Evolutionary conservation across 2,329 filamentous ascomycete genomes (phyloP).

Genomic region (Fusarium xyrophilum): DNA sequence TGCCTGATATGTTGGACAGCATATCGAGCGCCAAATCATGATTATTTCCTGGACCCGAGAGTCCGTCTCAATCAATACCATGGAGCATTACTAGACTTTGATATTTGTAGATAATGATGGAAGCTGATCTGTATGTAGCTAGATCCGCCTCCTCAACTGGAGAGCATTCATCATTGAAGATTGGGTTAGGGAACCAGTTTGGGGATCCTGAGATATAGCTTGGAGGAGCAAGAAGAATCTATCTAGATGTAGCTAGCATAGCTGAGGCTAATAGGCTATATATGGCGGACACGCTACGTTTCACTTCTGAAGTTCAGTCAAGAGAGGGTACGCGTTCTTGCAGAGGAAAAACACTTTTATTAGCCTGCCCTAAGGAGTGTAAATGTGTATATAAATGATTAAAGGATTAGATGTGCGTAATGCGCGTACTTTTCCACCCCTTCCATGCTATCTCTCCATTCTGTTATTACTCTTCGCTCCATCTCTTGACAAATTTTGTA

Average conservation of each 20-base stretch:
- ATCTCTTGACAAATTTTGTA: constrained; percentile 8
- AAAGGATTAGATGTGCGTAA: constrained; percentile 5
- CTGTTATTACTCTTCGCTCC: constrained; percentile 11
- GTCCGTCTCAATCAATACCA: too few relatives aligned
- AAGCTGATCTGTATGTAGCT: not conserved
- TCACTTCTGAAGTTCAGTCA: too few relatives aligned
- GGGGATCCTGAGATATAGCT: not conserved
- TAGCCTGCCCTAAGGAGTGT: not conserved
- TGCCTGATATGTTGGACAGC: not conserved
- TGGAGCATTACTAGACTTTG: not conserved
- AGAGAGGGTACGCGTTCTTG: not conserved
- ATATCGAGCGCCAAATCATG: not conserved
- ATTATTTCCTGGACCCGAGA: too few relatives aligned
- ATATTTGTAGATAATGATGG: not conserved
- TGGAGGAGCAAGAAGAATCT: not conserved
- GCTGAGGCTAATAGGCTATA: not conserved
- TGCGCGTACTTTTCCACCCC: constrained; percentile 17
- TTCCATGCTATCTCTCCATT: constrained; percentile 1
- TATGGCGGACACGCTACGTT: not conserved
- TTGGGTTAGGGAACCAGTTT: not conserved
- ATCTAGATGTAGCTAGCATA: not conserved
- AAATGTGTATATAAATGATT: not conserved
- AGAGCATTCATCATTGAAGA: not conserved
- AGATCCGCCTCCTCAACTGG: not conserved
- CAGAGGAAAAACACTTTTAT: not conserved